phyloP scores from a whole-genome alignment of 768 basidiomycete species.

The Termitomyces sp. region DNA sequence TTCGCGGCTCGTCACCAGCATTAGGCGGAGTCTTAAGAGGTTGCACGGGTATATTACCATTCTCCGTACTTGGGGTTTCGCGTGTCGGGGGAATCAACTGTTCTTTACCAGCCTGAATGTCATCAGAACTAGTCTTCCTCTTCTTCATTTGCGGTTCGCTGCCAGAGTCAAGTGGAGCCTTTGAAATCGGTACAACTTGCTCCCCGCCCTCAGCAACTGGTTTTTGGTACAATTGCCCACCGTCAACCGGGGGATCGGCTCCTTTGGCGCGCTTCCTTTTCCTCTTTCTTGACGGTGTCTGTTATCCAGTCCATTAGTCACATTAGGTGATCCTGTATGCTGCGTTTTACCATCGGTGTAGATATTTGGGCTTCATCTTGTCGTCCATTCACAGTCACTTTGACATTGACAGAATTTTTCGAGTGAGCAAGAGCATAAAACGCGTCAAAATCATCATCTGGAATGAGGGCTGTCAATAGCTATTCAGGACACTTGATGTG shows the following conservation, averaged over 20 bases:
- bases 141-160: conserved; percentile 8
- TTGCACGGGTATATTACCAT: not conserved
- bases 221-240: not conserved
- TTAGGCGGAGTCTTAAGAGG: not conserved
- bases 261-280: conserved; percentile 4
- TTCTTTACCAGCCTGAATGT: not conserved
- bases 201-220: not conserved
- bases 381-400: conserved; percentile 30
- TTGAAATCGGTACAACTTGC: not conserved
- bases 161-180: not conserved
- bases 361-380: not conserved
- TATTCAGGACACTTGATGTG: not conserved
- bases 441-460: conserved; percentile 81
- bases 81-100: not conserved
- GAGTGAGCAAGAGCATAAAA: conserved; percentile 48
- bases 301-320: not conserved
- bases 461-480: not conserved
- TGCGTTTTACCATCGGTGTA: conserved; percentile 1
- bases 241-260: not conserved
- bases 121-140: not conserved
- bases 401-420: conserved; percentile 29
- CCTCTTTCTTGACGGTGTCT: conserved; percentile 10
- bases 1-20: conserved; percentile 2
- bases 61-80: not conserved
- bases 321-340: not conserved